phyloP scores from a whole-genome alignment of 108 stramenopile genomes.

The Schizochytrium sp. region DNA sequence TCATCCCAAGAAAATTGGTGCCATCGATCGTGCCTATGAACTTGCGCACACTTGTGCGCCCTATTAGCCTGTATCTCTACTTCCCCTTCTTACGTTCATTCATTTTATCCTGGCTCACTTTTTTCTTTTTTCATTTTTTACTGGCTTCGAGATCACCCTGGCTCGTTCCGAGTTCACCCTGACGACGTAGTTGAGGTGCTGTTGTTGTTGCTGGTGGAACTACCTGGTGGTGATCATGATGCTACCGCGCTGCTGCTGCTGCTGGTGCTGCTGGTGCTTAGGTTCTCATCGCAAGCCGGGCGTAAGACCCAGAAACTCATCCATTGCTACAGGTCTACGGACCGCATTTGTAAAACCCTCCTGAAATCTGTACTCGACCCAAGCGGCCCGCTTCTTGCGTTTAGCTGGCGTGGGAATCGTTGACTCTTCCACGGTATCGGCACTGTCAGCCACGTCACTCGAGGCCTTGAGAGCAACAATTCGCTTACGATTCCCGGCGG shows the following conservation, averaged over 20 bases:
- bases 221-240: too few species aligned
- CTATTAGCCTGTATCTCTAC: background rate
- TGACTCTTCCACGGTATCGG: too few species aligned
- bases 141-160: too few species aligned
- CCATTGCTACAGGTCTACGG: background rate
- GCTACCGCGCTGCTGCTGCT: too few species aligned
- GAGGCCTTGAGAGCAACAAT: background rate
- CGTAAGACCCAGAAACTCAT: background rate
- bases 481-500: background rate
- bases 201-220: too few species aligned
- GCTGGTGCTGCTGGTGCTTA: too few species aligned
- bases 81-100: background rate
- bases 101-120: too few species aligned
- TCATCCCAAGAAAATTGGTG: background rate
- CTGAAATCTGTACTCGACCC: background rate
- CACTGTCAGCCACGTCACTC: too few species aligned
- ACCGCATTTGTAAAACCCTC: slow-evolving; percentile 27
- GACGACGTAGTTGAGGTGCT: too few species aligned
- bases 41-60: background rate
- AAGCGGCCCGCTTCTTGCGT: background rate
- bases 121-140: too few species aligned
- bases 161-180: too few species aligned
- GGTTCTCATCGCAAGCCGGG: background rate
- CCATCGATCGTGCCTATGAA: slow-evolving; percentile 8
- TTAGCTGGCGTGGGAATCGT: background rate